Conservation (phyloP, 495 filamentous ascomycete species). For the Penicillium daleae region DNA sequence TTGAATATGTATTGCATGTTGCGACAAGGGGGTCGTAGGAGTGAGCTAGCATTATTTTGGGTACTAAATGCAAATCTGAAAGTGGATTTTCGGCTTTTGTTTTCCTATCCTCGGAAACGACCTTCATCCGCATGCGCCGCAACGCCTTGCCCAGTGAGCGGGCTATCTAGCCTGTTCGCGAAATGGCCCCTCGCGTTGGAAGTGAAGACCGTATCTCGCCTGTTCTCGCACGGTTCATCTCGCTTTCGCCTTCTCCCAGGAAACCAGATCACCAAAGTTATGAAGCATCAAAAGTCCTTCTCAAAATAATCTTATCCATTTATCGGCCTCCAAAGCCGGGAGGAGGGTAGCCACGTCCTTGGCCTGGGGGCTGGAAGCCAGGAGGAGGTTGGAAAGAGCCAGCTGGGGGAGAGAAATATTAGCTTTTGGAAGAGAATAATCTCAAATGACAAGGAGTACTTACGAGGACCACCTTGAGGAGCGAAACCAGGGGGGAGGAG, state of each 20-base stretch:
- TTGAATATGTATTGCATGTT: conserved; percentile 27
- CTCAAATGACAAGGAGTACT: no score
- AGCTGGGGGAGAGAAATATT: conserved; percentile 35
- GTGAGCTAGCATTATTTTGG: conserved; percentile 41
- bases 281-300: conserved; percentile 30
- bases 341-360: conserved; percentile 71
- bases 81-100: conserved; percentile 33
- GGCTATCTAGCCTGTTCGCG: conserved; percentile 31
- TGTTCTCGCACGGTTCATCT: conserved; percentile 14
- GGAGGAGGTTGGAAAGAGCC: conserved; percentile 71
- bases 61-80: conserved; percentile 34
- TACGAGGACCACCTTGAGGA: conserved; percentile 62
- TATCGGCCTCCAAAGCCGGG: conserved; percentile 79
- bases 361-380: conserved; percentile 65
- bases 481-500: conserved; percentile 69
- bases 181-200: conserved; percentile 16
- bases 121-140: conserved; percentile 52
- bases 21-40: conserved; percentile 23
- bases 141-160: conserved; percentile 52
- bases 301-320: conserved; percentile 32
- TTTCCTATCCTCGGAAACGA: conserved; percentile 35
- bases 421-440: neutral
- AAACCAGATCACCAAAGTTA: conserved; percentile 26
- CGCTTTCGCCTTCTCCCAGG: conserved; percentile 11
- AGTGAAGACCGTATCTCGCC: conserved; percentile 10